These are phyloP conservation scores for Populus pruinosa DNA, from an alignment of 345 rosid species.

Conservation along the genomic window DNA sequence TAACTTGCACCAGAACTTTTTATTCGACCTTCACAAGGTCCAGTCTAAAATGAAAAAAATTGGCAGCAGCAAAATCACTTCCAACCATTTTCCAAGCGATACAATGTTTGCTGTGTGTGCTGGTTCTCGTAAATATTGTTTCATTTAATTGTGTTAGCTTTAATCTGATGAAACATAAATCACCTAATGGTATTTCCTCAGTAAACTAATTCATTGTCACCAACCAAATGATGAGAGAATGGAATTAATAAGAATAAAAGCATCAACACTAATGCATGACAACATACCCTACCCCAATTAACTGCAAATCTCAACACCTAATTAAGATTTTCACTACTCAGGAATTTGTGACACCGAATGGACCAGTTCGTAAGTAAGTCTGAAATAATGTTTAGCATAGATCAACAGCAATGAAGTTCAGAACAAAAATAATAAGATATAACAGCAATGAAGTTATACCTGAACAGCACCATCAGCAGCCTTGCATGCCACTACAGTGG, in stretches of 20 bases:
- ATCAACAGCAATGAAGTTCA: not conserved
- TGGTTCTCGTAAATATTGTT: not conserved
- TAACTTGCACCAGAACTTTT: not conserved
- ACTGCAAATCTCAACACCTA: not conserved
- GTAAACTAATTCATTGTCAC: not conserved
- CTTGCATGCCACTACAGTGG: constrained; percentile 82
- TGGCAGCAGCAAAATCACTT: not conserved
- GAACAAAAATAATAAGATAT: not conserved
- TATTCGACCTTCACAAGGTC: not conserved
- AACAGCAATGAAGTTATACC: constrained; percentile 36
- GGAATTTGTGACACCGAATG: not conserved
- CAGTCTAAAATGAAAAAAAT: not conserved
- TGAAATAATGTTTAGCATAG: not conserved
- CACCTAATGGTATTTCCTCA: not conserved
- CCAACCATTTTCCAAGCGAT: not conserved
- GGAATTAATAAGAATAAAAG: not conserved
- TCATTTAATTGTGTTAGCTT: not conserved
- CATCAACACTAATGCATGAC: not conserved
- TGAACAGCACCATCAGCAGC: constrained; percentile 86
- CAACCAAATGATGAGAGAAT: not conserved
- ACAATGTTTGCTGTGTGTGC: not conserved
- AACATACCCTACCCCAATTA: not conserved
- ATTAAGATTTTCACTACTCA: not conserved
- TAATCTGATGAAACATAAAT: not conserved
- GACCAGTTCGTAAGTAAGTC: not conserved